Conservation (phyloP, 2,329 filamentous ascomycete species). For the Neobulgaria alba region DNA sequence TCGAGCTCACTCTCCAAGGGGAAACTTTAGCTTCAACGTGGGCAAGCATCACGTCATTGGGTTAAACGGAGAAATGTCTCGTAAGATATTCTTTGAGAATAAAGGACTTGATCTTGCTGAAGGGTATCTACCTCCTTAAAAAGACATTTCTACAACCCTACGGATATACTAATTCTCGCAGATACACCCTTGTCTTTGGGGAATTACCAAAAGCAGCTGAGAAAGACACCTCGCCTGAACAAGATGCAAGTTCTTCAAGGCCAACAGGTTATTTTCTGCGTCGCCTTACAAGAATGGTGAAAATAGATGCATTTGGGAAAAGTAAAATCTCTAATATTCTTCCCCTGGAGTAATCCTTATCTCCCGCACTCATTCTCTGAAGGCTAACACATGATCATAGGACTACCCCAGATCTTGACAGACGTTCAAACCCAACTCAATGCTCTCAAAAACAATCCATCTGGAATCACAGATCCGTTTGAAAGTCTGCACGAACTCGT, state of each 20-base stretch:
- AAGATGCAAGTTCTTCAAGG: neutral
- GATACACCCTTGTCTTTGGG: neutral
- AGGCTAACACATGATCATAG: constrained; percentile 9
- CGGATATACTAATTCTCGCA: neutral
- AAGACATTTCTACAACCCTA: neutral
- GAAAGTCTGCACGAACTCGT: constrained; percentile 43
- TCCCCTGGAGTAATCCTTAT: no score
- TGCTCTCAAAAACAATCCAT: constrained; percentile 27
- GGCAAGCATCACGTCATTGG: constrained; percentile 38
- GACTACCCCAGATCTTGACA: constrained; percentile 34
- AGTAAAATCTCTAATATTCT: no score
- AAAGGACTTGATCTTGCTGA: constrained; percentile 35
- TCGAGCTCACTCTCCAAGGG: constrained; percentile 27
- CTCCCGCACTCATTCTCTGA: no score
- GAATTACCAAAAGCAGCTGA: neutral
- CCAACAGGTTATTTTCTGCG: neutral
- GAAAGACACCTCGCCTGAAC: neutral
- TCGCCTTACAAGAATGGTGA: neutral
- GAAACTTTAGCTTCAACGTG: constrained; percentile 41
- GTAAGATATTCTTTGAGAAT: constrained; percentile 38
- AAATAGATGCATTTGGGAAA: no score
- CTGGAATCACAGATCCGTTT: constrained; percentile 42
- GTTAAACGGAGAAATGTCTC: constrained; percentile 34
- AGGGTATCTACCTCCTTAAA: constrained; percentile 31
- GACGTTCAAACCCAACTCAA: constrained; percentile 35